These are phyloP conservation scores for Lepidopterella palustris DNA, from an alignment of 495 filamentous ascomycete species.

Conservation along the genomic window DNA sequence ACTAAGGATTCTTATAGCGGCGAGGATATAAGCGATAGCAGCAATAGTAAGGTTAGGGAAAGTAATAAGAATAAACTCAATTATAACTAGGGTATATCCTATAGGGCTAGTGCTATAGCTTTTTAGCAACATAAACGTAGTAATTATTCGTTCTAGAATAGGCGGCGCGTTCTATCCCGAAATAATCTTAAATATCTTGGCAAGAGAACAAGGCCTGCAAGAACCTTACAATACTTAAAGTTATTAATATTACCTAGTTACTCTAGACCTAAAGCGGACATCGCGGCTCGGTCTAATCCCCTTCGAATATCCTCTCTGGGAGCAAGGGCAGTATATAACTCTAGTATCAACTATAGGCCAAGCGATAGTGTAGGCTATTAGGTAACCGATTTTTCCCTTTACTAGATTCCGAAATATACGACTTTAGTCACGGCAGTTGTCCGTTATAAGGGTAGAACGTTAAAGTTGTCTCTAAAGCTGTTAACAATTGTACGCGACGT, in stretches of 20 bases:
- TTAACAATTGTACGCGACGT: not conserved
- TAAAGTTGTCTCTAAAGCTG: not conserved
- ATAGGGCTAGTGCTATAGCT: not conserved
- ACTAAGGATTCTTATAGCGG: not conserved
- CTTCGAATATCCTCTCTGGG: not conserved
- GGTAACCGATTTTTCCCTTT: conserved; percentile 14
- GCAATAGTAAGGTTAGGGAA: conserved; percentile 4
- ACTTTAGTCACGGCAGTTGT: conserved; percentile 11
- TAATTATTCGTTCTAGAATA: conserved; percentile 1
- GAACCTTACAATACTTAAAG: conserved; percentile 4
- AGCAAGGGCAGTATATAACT: not conserved
- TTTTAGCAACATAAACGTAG: conserved; percentile 11
- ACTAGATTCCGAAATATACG: conserved; percentile 6
- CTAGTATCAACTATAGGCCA: not conserved
- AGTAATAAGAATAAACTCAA: conserved; percentile 8
- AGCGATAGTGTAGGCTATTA: not conserved
- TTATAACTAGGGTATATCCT: not conserved
- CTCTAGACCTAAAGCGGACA: not conserved
- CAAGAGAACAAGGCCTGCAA: conserved; percentile 12
- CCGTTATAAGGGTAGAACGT: not conserved
- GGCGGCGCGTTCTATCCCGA: not conserved
- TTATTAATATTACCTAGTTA: conserved; percentile 1
- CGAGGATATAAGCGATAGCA: not conserved
- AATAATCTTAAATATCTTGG: conserved; percentile 1
- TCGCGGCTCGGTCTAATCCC: not conserved